A percentile compares a stretch with the other conserved stretches of the same genome.
Evolutionary conservation across 2,329 filamentous ascomycete species (phyloP).

Genomic region (Nemania serpens): DNA sequence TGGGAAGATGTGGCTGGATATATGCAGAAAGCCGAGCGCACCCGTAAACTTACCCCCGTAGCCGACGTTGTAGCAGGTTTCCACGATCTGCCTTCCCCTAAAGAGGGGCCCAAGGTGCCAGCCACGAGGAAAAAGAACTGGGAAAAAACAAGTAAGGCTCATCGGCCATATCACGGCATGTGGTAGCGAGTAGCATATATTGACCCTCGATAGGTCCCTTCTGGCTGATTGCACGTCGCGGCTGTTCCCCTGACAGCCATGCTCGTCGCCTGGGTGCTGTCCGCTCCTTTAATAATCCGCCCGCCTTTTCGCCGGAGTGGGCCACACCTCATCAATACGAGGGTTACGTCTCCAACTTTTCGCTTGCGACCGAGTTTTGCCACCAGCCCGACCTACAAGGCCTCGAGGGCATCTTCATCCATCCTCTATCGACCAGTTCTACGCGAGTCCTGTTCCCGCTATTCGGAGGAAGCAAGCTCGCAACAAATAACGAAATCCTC

Average conservation of each 20-base stretch:
- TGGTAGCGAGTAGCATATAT: background rate
- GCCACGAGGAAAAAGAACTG: conserved; percentile 50
- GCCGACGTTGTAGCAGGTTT: conserved; percentile 53
- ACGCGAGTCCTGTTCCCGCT: conserved; percentile 65
- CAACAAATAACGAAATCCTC: conserved; percentile 72
- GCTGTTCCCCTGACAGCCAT: conserved; percentile 66
- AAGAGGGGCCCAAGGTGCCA: conserved; percentile 44
- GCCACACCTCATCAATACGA: conserved; percentile 55
- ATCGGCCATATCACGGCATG: background rate
- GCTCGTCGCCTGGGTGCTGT: conserved; percentile 56
- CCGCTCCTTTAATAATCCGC: conserved; percentile 50
- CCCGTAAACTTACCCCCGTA: conserved; percentile 49
- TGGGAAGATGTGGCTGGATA: conserved; percentile 64
- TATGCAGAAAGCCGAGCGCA: conserved; percentile 57
- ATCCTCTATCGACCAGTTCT: conserved; percentile 60
- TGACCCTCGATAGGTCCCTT: conserved; percentile 49
- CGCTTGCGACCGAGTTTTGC: conserved; percentile 64
- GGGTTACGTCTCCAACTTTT: conserved; percentile 67
- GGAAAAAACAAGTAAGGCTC: conserved; percentile 54
- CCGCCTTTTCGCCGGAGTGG: conserved; percentile 51
- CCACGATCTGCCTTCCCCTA: conserved; percentile 47
- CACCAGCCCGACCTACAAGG: conserved; percentile 67
- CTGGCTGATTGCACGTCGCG: conserved; percentile 62
- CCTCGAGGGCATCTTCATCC: conserved; percentile 68
- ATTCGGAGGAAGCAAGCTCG: conserved; percentile 71